Evolutionary conservation across 768 basidiomycete species (phyloP).

Genomic region (Russula sp.): DNA sequence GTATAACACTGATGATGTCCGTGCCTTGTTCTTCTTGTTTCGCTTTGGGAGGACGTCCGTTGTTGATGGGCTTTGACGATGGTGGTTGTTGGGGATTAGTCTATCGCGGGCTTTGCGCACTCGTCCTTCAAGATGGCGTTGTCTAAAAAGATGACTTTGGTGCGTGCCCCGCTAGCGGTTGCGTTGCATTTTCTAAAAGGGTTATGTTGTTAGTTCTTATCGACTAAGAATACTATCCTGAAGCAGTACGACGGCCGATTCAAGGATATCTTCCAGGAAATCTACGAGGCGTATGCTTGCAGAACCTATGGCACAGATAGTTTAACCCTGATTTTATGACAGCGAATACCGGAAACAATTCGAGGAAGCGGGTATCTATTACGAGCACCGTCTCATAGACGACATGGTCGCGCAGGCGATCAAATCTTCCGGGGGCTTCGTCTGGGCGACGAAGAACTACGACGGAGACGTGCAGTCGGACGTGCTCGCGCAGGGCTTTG

Average conservation of each 20-base stretch:
- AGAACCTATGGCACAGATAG: not conserved
- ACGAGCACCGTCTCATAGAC: conserved; percentile 95
- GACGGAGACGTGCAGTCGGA: conserved; percentile 66
- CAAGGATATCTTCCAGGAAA: conserved; percentile 98
- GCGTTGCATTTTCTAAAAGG: not conserved
- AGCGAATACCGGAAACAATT: conserved; percentile 67
- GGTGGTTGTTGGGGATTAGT: conserved; percentile 38
- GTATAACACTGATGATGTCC: conserved; percentile 96
- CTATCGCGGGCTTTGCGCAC: conserved; percentile 93
- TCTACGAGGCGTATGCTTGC: conserved; percentile 62
- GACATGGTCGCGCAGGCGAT: conserved; percentile 98
- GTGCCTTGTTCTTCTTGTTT: conserved; percentile 14
- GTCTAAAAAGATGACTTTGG: conserved; percentile 67
- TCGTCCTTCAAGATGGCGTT: conserved; percentile 96
- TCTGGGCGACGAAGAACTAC: conserved; percentile 65
- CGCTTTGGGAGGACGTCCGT: not conserved
- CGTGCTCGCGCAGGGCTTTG: conserved; percentile 97
- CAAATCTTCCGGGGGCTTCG: conserved; percentile 87
- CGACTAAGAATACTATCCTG: conserved; percentile 95
- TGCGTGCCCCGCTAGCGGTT: conserved; percentile 23
- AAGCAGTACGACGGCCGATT: conserved; percentile 98
- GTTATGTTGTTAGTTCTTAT: conserved; percentile 66
- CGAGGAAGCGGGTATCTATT: conserved; percentile 68
- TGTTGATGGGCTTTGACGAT: not conserved
- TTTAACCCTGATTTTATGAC: not conserved